Base-by-base conservation (phyloP, 2,329 filamentous ascomycete genomes). In the Aspergillus jensenii region DNA sequence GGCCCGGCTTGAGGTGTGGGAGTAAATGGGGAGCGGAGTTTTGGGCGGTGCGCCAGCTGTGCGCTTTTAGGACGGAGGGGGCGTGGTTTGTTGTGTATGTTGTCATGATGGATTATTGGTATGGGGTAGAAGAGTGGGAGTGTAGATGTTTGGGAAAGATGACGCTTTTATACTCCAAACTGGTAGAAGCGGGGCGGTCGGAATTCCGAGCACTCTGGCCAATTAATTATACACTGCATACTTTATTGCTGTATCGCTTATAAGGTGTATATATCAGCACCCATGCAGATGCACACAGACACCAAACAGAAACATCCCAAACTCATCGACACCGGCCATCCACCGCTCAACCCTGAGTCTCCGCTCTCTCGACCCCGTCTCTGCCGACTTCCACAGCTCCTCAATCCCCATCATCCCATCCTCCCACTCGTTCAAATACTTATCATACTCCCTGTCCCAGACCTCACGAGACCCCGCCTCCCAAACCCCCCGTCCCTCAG, bases 251-350 rank as follows among this genome's bases (percentile, higher is more conserved):
- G n/a, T n/a, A n/a, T n/a, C n/a, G n/a, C n/a, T n/a, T n/a, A n/a
- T n/a, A n/a, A n/a, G n/a, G n/a, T n/a, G n/a, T n/a, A n/a, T n/a
- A n/a, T n/a, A n/a, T n/a, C n/a, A n/a, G n/a, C n/a, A n/a, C n/a
- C 69, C 69, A 59, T 71, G 69, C 6, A 69, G 62, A 64, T 69
- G 68, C 4, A 57, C 60, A 27, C 64, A 68, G n/a, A 66, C 62
- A 6, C 79, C 74, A 60, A 81, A 84, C 1, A 85, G 50, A 79
- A 83, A 81, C 19, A 76, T 82, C 1, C 82, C 82, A 66, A 79
- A 84, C 49, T 82, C 82, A 62, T 85, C 83, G 1, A 82, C 67
- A 15, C 68, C 66, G 52, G 81, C 76, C 6, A 85, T 55, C 83
- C 83, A 85, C 17, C 64, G 67, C 27, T 82, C 79, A 1, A 83